Evolutionary conservation across 108 stramenopile genomes (phyloP).

Genomic region (Conticribra weissflogii): DNA sequence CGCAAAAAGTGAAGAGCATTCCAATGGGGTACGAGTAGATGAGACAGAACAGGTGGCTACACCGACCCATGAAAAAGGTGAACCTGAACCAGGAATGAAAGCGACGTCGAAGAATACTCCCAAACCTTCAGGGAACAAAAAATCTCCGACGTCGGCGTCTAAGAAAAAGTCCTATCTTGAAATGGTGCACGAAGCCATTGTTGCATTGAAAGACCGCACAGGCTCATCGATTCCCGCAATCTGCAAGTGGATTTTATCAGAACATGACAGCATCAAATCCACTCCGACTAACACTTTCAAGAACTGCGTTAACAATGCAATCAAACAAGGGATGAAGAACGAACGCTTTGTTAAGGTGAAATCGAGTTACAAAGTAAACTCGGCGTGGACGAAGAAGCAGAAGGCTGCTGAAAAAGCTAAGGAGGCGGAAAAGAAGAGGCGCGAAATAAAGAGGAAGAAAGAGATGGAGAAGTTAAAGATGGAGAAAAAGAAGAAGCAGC

Average conservation of each 20-base stretch:
- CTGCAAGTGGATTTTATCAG: constrained; percentile 67
- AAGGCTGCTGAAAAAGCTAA: constrained; percentile 49
- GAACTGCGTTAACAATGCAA: constrained; percentile 48
- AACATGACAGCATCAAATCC: constrained; percentile 41
- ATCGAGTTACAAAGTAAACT: constrained; percentile 71
- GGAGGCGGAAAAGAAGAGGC: constrained; percentile 51
- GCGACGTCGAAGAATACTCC: constrained; percentile 15
- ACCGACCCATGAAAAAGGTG: constrained; percentile 1
- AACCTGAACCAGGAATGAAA: not conserved
- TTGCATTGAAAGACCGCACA: constrained; percentile 73
- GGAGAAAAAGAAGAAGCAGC: constrained; percentile 34
- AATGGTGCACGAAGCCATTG: constrained; percentile 74
- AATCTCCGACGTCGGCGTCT: constrained; percentile 17
- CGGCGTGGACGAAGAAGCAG: constrained; percentile 61
- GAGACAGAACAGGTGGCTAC: constrained; percentile 8
- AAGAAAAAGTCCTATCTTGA: constrained; percentile 59
- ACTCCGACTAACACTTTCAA: constrained; percentile 55
- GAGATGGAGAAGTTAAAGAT: constrained; percentile 30
- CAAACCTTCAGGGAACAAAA: constrained; percentile 14
- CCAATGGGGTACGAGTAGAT: not conserved
- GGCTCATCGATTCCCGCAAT: constrained; percentile 75
- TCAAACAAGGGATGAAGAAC: constrained; percentile 69
- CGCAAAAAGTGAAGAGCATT: not conserved
- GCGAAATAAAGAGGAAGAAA: constrained; percentile 50
- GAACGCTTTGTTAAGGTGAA: constrained; percentile 73